Base-by-base conservation (phyloP, 78 protist genomes). In the Isochrysis galbana region DNA sequence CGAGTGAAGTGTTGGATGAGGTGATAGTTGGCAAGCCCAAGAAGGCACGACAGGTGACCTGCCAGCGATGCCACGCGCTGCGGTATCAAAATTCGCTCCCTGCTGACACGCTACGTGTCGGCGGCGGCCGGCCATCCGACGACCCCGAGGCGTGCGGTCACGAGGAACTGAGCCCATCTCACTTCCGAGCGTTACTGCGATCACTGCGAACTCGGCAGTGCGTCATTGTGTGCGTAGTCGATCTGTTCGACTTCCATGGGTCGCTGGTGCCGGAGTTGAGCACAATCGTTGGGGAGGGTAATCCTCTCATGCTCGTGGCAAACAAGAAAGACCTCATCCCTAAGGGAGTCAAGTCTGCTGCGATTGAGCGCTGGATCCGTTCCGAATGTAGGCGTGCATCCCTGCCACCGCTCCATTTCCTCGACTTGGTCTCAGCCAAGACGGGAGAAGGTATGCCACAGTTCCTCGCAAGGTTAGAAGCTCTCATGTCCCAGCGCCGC, bases 221-320 rank as follows among this genome's bases (percentile, higher is more conserved):
- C 82, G 22, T 72, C 36, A 41, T 72, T 19, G 82, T 72, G 32
- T 34, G 36, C 82, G 2, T 72, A 1, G 82, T 72, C 41, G 82
- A 72, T 19, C 82, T 72, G 19, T 72, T 72, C 82, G 82, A 72
- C 82, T 72, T 72, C 82, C 82, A 72, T 41, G 82, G 82, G 2
- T 72, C 82, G 41, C 41, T 72, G 44, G 41, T 72, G 82, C 82
- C 82, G 26, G 74, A 21, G 10, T 10, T 61, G 74, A 23, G 29
- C 74, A 2, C 74, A 11, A 61, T 61, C 74, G 74, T 61, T 23
- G 74, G 74, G 29, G 23, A 7, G n/a, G 23, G 26, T 32, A 26
- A 23, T 10, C 74, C 74, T 10, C 23, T 61, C n/a, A 61, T 61
- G 74, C 74, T 61, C 74, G 74, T 61, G n/a, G 74, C 74, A 21